These are phyloP conservation scores for Mortierella sp. DNA, from an alignment of 371 early-diverging fungal genomes.

Conservation along the genomic window DNA sequence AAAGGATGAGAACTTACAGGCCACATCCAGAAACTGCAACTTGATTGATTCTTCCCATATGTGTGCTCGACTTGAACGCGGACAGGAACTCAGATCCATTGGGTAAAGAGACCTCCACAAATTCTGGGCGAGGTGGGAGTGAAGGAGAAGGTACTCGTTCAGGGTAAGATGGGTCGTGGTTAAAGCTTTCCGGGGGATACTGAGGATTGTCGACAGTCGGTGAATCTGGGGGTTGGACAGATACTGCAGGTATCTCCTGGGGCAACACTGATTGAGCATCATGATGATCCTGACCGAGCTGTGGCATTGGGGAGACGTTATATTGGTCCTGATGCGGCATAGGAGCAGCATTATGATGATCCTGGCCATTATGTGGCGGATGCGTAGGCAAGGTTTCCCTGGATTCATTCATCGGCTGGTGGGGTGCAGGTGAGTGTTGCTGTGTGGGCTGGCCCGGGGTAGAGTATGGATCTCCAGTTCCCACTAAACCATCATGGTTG, in stretches of 20 bases:
- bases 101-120: conserved; percentile 15
- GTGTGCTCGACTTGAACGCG: conserved; percentile 28
- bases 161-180: conserved; percentile 3
- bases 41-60: conserved; percentile 32
- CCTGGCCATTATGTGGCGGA: background rate
- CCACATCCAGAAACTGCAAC: conserved; percentile 44
- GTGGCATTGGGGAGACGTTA: background rate
- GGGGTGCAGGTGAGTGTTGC: background rate
- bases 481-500: background rate
- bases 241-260: background rate
- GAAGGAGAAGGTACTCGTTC: conserved; percentile 29
- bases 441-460: background rate
- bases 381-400: background rate
- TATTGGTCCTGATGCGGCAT: background rate
- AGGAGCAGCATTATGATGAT: background rate
- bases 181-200: background rate
- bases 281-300: background rate
- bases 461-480: background rate
- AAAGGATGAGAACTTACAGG: conserved; percentile 25
- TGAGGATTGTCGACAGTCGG: background rate
- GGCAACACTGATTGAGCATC: too few species aligned
- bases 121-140: conserved; percentile 40
- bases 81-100: conserved; percentile 28
- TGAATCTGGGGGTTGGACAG: background rate
- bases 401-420: background rate